Evolutionary conservation across 306 rosid species (phyloP).

Genomic region (Vigna reflexopilosa): DNA sequence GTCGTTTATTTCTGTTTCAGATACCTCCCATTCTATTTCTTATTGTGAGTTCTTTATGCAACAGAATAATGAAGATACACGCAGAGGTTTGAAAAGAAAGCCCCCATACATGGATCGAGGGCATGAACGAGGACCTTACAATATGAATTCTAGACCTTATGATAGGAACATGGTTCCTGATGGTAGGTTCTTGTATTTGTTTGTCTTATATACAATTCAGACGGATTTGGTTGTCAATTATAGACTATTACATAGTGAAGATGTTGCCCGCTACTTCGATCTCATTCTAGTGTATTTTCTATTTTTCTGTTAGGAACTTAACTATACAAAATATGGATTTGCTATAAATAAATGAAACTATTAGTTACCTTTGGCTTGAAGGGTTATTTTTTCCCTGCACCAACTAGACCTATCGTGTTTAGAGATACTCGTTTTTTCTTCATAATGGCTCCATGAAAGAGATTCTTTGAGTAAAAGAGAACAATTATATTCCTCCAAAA

Average conservation of each 20-base stretch:
- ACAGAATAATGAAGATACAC: conserved; percentile 79
- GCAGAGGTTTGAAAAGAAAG: conserved; percentile 74
- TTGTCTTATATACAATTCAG: not conserved
- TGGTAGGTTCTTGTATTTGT: conserved; percentile 56
- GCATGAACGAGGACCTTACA: conserved; percentile 58
- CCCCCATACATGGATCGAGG: conserved; percentile 60
- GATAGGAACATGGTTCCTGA: conserved; percentile 73
- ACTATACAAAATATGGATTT: not conserved
- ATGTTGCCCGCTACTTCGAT: conserved; percentile 3
- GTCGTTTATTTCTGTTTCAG: conserved; percentile 1
- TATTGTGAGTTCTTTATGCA: conserved; percentile 43
- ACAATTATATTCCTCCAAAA: not conserved
- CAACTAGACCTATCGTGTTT: not conserved
- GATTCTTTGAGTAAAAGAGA: not conserved
- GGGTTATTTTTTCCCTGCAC: not conserved
- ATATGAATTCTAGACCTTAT: conserved; percentile 52
- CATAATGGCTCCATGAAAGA: not conserved
- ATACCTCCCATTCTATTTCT: conserved; percentile 38
- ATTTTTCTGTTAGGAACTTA: not conserved
- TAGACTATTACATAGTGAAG: not conserved
- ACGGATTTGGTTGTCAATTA: conserved; percentile 16
- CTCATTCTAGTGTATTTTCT: conserved; percentile 17
- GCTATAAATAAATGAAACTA: conserved; percentile 12
- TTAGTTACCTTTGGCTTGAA: conserved; percentile 5
- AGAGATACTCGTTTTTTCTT: not conserved